Evolutionary conservation across 768 basidiomycete genomes (phyloP).

Genomic region (Serendipita sp.): DNA sequence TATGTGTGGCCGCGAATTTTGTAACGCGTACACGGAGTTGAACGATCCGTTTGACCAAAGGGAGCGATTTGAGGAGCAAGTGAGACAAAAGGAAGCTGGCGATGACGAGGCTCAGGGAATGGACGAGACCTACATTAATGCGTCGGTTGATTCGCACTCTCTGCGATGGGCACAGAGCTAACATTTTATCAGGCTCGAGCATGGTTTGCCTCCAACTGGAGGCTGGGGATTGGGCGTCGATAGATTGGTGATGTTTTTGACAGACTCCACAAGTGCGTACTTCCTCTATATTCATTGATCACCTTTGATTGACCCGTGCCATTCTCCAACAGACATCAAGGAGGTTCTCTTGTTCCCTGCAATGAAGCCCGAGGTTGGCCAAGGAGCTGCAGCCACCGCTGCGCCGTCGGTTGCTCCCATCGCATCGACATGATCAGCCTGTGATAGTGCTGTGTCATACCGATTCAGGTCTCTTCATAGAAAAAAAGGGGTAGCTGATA

Average conservation of each 20-base stretch:
- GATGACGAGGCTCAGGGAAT: constrained; percentile 97
- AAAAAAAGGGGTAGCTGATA: too few species aligned
- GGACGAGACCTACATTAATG: constrained; percentile 90
- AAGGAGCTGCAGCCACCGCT: neutral
- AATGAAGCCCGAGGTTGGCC: constrained; percentile 56
- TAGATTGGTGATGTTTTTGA: constrained; percentile 95
- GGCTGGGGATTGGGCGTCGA: constrained; percentile 97
- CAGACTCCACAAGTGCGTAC: constrained; percentile 74
- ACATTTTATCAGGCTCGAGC: constrained; percentile 54
- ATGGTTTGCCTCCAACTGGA: constrained; percentile 92
- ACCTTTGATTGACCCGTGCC: neutral
- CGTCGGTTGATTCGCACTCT: constrained; percentile 34
- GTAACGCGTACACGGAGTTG: constrained; percentile 98
- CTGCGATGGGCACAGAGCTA: constrained; percentile 5
- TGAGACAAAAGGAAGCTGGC: constrained; percentile 85
- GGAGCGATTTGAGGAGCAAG: constrained; percentile 87
- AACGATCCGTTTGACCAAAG: constrained; percentile 98
- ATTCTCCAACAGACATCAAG: constrained; percentile 58
- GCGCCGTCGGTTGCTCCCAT: neutral
- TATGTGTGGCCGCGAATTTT: constrained; percentile 95
- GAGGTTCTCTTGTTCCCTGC: constrained; percentile 93
- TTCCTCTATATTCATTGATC: neutral
- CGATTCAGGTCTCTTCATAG: too few species aligned
- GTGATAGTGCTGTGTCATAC: too few species aligned
- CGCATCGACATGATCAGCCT: neutral